Conservation (phyloP, 805 yeast species). For the Ogataea minuta region DNA sequence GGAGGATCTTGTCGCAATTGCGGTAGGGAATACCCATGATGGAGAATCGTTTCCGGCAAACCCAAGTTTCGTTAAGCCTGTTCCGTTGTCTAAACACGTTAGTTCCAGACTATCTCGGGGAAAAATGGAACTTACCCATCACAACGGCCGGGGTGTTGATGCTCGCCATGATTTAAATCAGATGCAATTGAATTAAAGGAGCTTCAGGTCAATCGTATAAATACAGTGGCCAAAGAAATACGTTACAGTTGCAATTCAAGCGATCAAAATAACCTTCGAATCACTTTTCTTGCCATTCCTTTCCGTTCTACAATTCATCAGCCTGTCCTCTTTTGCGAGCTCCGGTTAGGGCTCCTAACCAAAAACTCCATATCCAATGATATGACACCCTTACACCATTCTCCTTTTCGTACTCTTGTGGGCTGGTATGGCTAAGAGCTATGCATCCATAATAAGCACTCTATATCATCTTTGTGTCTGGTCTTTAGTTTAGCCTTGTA, state of each 20-base stretch:
- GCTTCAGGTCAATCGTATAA: no score
- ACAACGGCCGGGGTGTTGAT: conserved; percentile 89
- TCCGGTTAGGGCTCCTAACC: conserved; percentile 6
- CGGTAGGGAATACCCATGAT: conserved; percentile 95
- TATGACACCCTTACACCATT: no score
- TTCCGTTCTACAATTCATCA: conserved; percentile 3
- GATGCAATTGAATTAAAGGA: conserved; percentile 4
- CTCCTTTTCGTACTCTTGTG: no score
- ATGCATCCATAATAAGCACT: not conserved
- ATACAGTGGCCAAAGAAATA: no score
- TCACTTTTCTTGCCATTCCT: not conserved
- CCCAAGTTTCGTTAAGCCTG: conserved; percentile 95
- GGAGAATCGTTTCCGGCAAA: conserved; percentile 99
- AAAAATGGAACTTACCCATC: conserved; percentile 62
- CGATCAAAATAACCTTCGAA: not conserved
- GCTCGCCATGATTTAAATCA: conserved; percentile 29
- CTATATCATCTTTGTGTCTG: no score
- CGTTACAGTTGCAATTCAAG: no score
- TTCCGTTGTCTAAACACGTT: conserved; percentile 64
- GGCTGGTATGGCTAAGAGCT: not conserved
- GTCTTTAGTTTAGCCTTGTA: not conserved
- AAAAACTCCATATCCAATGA: no score
- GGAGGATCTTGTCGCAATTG: conserved; percentile 74
- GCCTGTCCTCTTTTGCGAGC: conserved; percentile 7
- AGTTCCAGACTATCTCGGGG: not conserved